Evolutionary conservation across 805 yeast species (phyloP).

Genomic region (Starmerella stellata): DNA sequence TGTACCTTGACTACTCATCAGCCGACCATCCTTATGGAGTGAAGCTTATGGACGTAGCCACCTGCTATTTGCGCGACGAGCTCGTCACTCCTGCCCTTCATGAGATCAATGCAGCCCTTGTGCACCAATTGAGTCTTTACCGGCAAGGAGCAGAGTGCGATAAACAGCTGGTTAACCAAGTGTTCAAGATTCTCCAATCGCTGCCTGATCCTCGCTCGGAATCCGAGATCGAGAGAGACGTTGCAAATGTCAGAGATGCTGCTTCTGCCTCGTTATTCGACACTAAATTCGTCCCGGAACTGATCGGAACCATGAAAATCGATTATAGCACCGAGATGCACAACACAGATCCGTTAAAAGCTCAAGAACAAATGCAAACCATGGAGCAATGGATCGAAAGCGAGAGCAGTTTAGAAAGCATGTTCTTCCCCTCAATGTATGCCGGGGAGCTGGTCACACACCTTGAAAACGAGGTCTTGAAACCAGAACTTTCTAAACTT

Average conservation of each 20-base stretch:
- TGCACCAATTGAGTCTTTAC: background rate
- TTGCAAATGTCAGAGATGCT: too few species aligned
- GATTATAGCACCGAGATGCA: background rate
- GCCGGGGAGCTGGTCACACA: background rate
- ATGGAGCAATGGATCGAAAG: background rate
- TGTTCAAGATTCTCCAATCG: background rate
- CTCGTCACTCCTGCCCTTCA: background rate
- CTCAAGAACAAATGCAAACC: background rate
- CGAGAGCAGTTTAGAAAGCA: background rate
- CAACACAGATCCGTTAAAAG: background rate
- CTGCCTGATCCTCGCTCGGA: background rate
- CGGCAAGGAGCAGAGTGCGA: background rate
- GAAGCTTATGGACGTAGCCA: too few species aligned
- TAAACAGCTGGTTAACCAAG: background rate
- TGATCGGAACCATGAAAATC: background rate
- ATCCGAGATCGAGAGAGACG: background rate
- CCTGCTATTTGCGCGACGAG: background rate
- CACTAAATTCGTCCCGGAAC: background rate
- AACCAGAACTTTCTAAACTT: background rate
- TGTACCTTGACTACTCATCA: slow-evolving; percentile 15
- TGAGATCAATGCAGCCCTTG: background rate
- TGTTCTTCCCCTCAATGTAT: background rate
- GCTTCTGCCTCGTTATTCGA: background rate
- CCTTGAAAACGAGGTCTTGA: background rate
- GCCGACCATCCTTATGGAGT: too few species aligned